Evolutionary conservation across 257 asterid species (phyloP).

Genomic region (Voacanga thouarsii): DNA sequence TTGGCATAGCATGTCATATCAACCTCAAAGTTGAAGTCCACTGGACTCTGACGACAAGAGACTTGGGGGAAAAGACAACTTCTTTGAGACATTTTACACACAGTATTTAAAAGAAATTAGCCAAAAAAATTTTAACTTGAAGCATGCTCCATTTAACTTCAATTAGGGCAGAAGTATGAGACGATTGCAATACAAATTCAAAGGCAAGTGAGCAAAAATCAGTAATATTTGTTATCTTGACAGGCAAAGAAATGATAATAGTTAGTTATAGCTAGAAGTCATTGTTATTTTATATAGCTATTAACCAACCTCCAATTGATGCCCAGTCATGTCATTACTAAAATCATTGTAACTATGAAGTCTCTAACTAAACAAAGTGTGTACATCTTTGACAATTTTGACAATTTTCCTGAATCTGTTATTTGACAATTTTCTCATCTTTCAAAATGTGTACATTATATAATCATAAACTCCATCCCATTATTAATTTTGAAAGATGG

Average conservation of each 20-base stretch:
- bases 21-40: not conserved
- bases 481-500: not conserved
- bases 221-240: not conserved
- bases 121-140: not conserved
- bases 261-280: not conserved
- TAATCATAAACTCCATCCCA: not conserved
- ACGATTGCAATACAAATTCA: not conserved
- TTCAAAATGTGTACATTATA: not conserved
- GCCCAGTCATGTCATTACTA: not conserved
- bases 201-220: not conserved
- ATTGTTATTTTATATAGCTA: not conserved
- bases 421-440: no score
- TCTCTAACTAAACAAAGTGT: not conserved
- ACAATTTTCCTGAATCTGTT: no score
- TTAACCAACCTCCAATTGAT: not conserved
- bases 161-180: not conserved
- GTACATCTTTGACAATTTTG: no score
- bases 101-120: not conserved
- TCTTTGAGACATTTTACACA: no score
- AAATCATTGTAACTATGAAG: not conserved
- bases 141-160: not conserved
- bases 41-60: not conserved
- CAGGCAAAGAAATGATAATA: not conserved
- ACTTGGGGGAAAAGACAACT: not conserved
- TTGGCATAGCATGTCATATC: not conserved